A percentile compares a stretch with the other conserved stretches of the same genome.
Conservation (phyloP, 768 basidiomycete species). For the Pisolithus marmoratus region DNA sequence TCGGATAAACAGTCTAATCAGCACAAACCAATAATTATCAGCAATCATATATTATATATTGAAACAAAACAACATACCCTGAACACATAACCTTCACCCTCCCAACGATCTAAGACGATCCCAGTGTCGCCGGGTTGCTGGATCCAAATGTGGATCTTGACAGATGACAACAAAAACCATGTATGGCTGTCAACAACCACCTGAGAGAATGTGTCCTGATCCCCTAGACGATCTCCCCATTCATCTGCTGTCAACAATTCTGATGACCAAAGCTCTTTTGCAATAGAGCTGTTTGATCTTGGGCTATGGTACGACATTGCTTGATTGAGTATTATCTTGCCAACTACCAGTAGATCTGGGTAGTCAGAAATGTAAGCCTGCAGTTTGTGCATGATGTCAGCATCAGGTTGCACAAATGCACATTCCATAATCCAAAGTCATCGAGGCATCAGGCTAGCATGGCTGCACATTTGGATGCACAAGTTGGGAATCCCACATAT, state of each 20-base stretch:
- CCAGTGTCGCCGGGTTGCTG: not conserved
- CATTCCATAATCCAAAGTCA: not conserved
- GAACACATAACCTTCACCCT: not conserved
- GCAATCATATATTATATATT: not conserved
- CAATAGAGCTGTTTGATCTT: not conserved
- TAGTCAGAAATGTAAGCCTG: not conserved
- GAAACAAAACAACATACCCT: not conserved
- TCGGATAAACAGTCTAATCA: not conserved
- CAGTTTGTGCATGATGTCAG: not conserved
- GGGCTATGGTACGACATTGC: not conserved
- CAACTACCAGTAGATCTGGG: not conserved
- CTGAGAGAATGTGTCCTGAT: not conserved
- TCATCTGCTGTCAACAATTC: not conserved
- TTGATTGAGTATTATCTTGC: not conserved
- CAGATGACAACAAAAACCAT: not conserved
- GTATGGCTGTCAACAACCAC: not conserved
- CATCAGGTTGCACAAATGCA: not conserved
- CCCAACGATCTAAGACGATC: not conserved
- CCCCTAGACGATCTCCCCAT: not conserved
- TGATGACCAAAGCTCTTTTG: not conserved
- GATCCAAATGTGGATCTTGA: not conserved
- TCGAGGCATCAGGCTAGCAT: not conserved
- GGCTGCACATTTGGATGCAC: not conserved
- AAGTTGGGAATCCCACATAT: not conserved
- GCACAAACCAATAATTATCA: not conserved